Conservation (phyloP, 2,329 filamentous ascomycete species). For the Beauveria bassiana region DNA sequence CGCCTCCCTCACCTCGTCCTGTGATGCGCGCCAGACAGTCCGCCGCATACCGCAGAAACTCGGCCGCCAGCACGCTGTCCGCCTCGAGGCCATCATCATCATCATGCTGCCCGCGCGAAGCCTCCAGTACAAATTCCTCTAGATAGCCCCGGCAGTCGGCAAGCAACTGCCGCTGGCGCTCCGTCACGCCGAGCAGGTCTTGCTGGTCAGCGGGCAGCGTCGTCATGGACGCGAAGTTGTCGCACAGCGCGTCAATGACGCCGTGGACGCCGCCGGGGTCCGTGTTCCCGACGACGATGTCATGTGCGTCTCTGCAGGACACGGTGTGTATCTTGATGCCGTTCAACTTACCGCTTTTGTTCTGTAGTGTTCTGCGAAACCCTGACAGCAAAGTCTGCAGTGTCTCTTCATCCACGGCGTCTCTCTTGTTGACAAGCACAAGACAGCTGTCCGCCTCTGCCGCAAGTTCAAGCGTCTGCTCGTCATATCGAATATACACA, state of each 20-base stretch:
- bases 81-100: constrained; percentile 39
- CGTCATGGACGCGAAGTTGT: constrained; percentile 64
- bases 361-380: constrained; percentile 26
- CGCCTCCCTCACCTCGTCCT: constrained; percentile 73
- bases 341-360: constrained; percentile 19
- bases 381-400: constrained; percentile 30
- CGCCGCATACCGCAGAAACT: constrained; percentile 76
- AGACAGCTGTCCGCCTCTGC: constrained; percentile 40
- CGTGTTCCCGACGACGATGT: constrained; percentile 14
- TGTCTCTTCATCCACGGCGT: constrained; percentile 32
- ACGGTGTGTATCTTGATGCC: constrained; percentile 41
- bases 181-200: constrained; percentile 82
- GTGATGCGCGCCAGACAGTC: constrained; percentile 79
- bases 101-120: constrained; percentile 23
- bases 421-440: constrained; percentile 56
- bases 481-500: constrained; percentile 42
- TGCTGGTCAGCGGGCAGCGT: constrained; percentile 62
- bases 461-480: constrained; percentile 48
- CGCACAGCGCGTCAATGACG: constrained; percentile 61
- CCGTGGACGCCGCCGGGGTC: constrained; percentile 60
- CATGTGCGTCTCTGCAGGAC: constrained; percentile 60
- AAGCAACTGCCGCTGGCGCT: constrained; percentile 78
- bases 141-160: constrained; percentile 65
- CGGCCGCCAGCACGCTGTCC: constrained; percentile 85
- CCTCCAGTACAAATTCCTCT: constrained; percentile 61